These are phyloP conservation scores for Xerocomellus chrysenteron DNA, from an alignment of 768 basidiomycete genomes.

Conservation along the genomic window DNA sequence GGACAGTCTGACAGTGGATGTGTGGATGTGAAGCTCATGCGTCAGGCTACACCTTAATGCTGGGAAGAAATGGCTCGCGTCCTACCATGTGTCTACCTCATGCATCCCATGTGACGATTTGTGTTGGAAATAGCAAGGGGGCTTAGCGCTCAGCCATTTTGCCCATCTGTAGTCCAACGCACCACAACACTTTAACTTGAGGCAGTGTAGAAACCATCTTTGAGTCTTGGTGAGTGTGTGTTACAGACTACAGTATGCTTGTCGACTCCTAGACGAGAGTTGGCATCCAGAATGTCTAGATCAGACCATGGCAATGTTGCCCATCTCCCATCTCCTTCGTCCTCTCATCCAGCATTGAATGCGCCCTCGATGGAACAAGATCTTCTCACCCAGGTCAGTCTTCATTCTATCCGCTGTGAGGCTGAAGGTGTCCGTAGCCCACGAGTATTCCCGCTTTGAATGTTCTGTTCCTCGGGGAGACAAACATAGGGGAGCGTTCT, in stretches of 20 bases:
- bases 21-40: too few species aligned
- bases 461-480: conserved; percentile 25
- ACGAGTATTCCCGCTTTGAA: conserved; percentile 6
- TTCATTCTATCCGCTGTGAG: neutral
- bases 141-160: too few species aligned
- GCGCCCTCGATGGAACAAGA: conserved; percentile 8
- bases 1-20: too few species aligned
- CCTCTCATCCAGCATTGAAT: conserved; percentile 14
- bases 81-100: too few species aligned
- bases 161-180: neutral
- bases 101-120: too few species aligned
- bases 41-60: too few species aligned
- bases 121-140: too few species aligned
- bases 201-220: neutral
- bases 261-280: neutral
- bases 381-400: conserved; percentile 9
- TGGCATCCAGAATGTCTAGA: conserved; percentile 17
- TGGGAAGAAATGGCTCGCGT: too few species aligned
- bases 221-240: conserved; percentile 7
- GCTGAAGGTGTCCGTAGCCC: conserved; percentile 13
- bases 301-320: conserved; percentile 11
- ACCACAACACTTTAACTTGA: neutral
- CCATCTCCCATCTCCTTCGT: conserved; percentile 5
- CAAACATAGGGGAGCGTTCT: conserved; percentile 15
- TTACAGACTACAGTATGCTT: neutral